Evolutionary conservation across 441 rosid genomes (phyloP).

Genomic region (Euphorbia corollata): DNA sequence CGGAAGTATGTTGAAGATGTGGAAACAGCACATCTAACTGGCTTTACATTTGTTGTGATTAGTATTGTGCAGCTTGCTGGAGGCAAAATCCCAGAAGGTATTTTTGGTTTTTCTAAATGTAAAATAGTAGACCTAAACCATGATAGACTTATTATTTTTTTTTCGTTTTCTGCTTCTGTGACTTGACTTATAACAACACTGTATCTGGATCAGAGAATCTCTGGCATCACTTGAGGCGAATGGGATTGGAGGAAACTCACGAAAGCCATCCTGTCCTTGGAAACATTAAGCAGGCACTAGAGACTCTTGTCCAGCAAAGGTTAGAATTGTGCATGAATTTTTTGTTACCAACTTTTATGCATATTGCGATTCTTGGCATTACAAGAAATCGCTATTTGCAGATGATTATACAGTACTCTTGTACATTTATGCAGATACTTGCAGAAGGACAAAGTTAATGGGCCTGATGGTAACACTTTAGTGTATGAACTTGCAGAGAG

Average conservation of each 20-base stretch:
- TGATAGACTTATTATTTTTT: too few relatives aligned
- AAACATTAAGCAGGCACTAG: conserved; percentile 63
- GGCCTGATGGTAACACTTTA: conserved; percentile 67
- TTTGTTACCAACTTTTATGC: background rate
- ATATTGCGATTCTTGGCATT: background rate
- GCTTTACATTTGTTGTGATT: conserved; percentile 63
- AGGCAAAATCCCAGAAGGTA: conserved; percentile 75
- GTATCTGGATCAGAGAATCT: conserved; percentile 41
- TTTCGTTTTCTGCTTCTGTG: background rate
- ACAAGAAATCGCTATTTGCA: background rate
- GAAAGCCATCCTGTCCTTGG: conserved; percentile 67
- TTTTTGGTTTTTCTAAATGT: background rate
- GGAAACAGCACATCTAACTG: conserved; percentile 44
- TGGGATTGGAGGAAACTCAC: conserved; percentile 58
- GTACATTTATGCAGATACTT: conserved; percentile 40
- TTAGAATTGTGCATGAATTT: conserved; percentile 21
- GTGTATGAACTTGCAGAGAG: conserved; percentile 85
- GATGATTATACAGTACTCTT: background rate
- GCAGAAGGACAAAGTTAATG: conserved; percentile 73
- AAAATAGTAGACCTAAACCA: too few relatives aligned
- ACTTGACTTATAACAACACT: background rate
- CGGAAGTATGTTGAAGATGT: conserved; percentile 57
- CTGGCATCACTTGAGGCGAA: conserved; percentile 67
- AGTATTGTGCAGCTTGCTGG: conserved; percentile 75
- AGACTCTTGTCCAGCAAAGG: conserved; percentile 81